phyloP scores from a whole-genome alignment of 257 asterid species.

The Buddleja alternifolia region DNA sequence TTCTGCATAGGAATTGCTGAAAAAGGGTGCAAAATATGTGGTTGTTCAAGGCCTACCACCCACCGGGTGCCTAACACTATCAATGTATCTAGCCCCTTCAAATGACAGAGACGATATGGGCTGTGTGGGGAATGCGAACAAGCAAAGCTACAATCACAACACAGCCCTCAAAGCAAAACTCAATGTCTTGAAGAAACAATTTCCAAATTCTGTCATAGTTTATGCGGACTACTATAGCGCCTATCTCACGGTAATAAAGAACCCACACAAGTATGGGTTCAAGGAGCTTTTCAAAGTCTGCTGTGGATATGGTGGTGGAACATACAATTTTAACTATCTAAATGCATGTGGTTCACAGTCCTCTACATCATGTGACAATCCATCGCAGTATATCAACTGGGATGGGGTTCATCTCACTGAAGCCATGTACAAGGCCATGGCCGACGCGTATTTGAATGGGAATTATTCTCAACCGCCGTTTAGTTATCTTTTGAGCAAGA shows the following conservation, averaged over 20 bases:
- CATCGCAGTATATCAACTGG: constrained; percentile 76
- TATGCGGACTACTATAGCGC: constrained; percentile 75
- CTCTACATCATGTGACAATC: constrained; percentile 53
- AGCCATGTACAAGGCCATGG: constrained; percentile 70
- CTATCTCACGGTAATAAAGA: constrained; percentile 44
- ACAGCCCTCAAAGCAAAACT: constrained; percentile 50
- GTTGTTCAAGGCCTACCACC: constrained; percentile 89
- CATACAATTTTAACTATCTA: constrained; percentile 56
- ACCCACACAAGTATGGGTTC: constrained; percentile 49
- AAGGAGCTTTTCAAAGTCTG: constrained; percentile 64
- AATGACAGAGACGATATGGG: constrained; percentile 65
- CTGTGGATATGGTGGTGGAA: constrained; percentile 65
- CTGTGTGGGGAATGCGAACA: constrained; percentile 55
- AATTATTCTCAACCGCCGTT: constrained; percentile 57
- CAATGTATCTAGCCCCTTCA: constrained; percentile 53
- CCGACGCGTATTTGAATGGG: constrained; percentile 53
- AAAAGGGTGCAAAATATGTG: constrained; percentile 70
- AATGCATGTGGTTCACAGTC: constrained; percentile 68
- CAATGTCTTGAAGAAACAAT: constrained; percentile 38
- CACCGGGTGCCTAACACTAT: constrained; percentile 75
- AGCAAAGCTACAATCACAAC: constrained; percentile 58
- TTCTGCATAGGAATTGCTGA: constrained; percentile 47
- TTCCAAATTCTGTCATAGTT: constrained; percentile 51
- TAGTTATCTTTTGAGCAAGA: constrained; percentile 45
- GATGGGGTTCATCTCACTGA: constrained; percentile 95